phyloP scores from a whole-genome alignment of 1,284 basidiomycete species.

The Ceratobasidium sp. region DNA sequence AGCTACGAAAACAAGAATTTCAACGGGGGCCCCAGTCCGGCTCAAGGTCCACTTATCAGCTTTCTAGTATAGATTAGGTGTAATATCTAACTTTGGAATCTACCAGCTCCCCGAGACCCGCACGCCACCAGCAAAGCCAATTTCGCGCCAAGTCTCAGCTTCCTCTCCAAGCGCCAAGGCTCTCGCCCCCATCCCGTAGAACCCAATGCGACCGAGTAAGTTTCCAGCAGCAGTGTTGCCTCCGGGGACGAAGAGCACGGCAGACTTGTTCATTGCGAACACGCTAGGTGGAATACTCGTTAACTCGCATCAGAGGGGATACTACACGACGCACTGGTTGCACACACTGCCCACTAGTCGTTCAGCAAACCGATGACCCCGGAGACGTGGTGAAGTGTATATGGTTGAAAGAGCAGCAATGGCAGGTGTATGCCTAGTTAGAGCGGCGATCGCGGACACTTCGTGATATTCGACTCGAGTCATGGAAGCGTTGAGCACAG shows the following conservation, averaged over 20 bases:
- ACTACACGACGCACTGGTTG: slow-evolving; percentile 5
- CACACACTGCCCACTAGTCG: slow-evolving; percentile 31
- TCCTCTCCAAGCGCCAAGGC: slow-evolving; percentile 16
- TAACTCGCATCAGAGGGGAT: not conserved
- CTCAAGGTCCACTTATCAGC: not conserved
- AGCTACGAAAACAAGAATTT: not conserved
- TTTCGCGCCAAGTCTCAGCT: slow-evolving; percentile 39
- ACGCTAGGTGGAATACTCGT: slow-evolving; percentile 10
- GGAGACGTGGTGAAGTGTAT: slow-evolving; percentile 16
- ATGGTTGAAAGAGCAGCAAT: slow-evolving; percentile 30
- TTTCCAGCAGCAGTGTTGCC: slow-evolving; percentile 31
- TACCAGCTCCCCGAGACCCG: slow-evolving; percentile 34
- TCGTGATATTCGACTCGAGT: slow-evolving; percentile 34
- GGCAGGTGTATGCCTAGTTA: slow-evolving; percentile 20
- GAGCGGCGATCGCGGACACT: slow-evolving; percentile 29
- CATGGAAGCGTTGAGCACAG: slow-evolving; percentile 20
- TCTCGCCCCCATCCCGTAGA: slow-evolving; percentile 37
- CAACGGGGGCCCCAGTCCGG: not conserved
- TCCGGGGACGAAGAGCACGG: slow-evolving; percentile 36
- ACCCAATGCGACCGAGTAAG: slow-evolving; percentile 39
- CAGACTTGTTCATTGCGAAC: slow-evolving; percentile 31
- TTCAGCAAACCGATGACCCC: slow-evolving; percentile 21
- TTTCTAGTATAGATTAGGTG: not conserved
- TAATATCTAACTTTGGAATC: not conserved
- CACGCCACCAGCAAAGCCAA: slow-evolving; percentile 31